phyloP scores from a whole-genome alignment of 2,329 filamentous ascomycete genomes.

The Phaeosphaeria sp. region DNA sequence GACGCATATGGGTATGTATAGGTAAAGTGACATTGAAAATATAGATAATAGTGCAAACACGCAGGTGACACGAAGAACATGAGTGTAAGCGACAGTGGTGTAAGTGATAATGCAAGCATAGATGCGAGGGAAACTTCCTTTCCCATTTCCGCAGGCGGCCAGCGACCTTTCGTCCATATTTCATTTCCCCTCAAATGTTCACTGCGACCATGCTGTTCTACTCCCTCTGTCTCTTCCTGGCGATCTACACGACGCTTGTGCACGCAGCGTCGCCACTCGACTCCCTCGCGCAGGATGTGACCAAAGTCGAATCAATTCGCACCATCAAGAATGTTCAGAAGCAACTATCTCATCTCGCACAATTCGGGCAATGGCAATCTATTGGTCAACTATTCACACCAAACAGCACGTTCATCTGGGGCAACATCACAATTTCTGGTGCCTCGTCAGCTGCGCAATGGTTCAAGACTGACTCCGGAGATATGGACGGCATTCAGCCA shows the following conservation, averaged over 20 bases:
- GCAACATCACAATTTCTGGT: slow-evolving; percentile 20
- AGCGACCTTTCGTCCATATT: not conserved
- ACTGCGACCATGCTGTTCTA: not conserved
- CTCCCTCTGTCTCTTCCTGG: not conserved
- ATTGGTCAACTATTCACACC: slow-evolving; percentile 22
- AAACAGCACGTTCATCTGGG: slow-evolving; percentile 25
- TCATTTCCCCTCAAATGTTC: not conserved
- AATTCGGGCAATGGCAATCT: slow-evolving; percentile 21
- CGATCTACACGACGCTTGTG: not conserved
- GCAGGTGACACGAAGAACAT: too few species aligned
- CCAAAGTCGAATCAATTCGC: slow-evolving; percentile 31
- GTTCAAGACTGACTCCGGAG: slow-evolving; percentile 21
- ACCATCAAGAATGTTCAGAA: slow-evolving; percentile 31
- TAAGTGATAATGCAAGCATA: too few species aligned
- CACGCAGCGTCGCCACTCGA: slow-evolving; percentile 6
- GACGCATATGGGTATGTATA: not conserved
- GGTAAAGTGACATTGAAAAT: not conserved
- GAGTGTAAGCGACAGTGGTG: too few species aligned
- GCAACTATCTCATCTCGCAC: slow-evolving; percentile 24
- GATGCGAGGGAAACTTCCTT: too few species aligned
- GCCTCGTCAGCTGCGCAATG: slow-evolving; percentile 17
- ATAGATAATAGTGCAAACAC: too few species aligned
- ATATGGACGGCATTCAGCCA: slow-evolving; percentile 24
- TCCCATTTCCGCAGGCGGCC: too few species aligned
- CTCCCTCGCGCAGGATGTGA: slow-evolving; percentile 20